Evolutionary conservation across 1,284 basidiomycete genomes (phyloP), one percentile per base, ranked within the genome.

Genomic region (Ceratobasidium sp.): DNA sequence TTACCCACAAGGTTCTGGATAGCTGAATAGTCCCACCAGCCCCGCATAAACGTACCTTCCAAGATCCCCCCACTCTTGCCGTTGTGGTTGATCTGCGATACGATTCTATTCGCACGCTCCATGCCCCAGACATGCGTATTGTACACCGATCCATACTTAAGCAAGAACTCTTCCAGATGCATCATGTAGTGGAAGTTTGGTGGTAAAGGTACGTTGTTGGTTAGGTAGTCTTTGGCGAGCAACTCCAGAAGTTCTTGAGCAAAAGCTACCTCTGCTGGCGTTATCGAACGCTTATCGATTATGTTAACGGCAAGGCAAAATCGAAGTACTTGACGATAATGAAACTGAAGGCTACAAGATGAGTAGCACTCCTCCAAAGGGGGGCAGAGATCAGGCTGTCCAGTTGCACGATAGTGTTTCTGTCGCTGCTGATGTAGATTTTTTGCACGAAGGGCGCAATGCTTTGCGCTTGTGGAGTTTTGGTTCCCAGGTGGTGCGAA

Each of bases 251-350:
- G 21, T 0, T 14, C 14, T n/a, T 34, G 26, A 30, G 53, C 65
- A 57, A 57, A 69, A 2, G 2, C 1, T 1, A 46, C 30, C 0
- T 46, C 9, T 12, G 32, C 34, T 28, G 36, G 23, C 18, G 6
- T 45, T 14, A 69, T 69, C 10, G 36, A 1, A 1, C 30, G n/a
- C 3, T 23, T 43, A 21, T 69, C 65, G 1, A 69, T 9, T 2
- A 57, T 69, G 14, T 1, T 14, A 4, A 41, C 16, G 1, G 65
- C 53, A 23, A 69, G 12, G 30, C 48, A 57, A 23, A 69, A 69
- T 0, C 41, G 26, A 21, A 69, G 14, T 26, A 69, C 41, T 46
- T 69, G 65, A 2, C 36, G 23, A 23, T 45, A 69, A 39, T 69
- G 65, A 34, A 23, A 32, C 9, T 3, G 39, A 1, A 69, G 5